phyloP scores from a whole-genome alignment of 148 eudicot genomes.

The Nepenthes mirabilis region DNA sequence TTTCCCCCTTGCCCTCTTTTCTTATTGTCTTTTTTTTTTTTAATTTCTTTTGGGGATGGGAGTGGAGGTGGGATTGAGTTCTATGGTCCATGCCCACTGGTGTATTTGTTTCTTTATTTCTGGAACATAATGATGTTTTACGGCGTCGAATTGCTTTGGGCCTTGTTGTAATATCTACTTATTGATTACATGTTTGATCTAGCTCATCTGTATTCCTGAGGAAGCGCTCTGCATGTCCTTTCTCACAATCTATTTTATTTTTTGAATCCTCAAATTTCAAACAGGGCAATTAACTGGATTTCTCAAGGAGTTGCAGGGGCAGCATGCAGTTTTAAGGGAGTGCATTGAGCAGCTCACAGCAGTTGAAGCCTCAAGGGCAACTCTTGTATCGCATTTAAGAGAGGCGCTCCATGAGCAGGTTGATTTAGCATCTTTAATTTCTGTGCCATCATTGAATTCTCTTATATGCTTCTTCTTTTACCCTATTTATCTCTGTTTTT shows the following conservation, averaged over 20 bases:
- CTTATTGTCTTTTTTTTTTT: too few relatives aligned
- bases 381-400: slow-evolving; percentile 56
- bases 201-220: not conserved
- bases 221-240: not conserved
- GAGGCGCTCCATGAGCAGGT: slow-evolving; percentile 89
- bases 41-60: too few relatives aligned
- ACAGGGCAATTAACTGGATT: slow-evolving; percentile 36
- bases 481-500: not conserved
- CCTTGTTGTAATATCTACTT: too few relatives aligned
- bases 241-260: not conserved
- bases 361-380: slow-evolving; percentile 64
- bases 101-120: too few relatives aligned
- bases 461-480: slow-evolving; percentile 1
- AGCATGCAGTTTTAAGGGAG: slow-evolving; percentile 57
- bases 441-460: not conserved
- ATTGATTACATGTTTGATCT: not conserved
- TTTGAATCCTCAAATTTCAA: not conserved
- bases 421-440: slow-evolving; percentile 1
- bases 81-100: too few relatives aligned
- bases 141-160: too few relatives aligned
- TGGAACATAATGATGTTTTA: too few relatives aligned
- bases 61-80: too few relatives aligned
- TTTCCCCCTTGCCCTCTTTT: too few relatives aligned
- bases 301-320: slow-evolving; percentile 61
- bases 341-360: slow-evolving; percentile 59